Conservation (phyloP, 2,329 filamentous ascomycete genomes). For the Cercospora beticola region DNA sequence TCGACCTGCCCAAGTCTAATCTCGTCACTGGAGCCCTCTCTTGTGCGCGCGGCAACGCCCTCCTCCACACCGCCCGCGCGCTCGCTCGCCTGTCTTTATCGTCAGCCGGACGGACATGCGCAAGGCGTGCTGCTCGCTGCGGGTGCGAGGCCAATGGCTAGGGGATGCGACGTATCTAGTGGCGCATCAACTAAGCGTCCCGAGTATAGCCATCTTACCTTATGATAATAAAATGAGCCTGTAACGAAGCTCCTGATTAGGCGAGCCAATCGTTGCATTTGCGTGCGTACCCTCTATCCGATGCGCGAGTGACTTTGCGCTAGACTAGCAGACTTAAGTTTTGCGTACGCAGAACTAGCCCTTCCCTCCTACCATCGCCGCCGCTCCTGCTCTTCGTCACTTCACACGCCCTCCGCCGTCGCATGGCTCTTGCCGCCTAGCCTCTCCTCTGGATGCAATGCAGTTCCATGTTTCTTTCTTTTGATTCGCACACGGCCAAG, state of each 20-base stretch:
- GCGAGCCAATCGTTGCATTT: neutral
- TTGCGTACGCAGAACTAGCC: neutral
- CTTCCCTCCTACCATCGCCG: neutral
- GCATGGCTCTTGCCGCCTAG: constrained; percentile 3
- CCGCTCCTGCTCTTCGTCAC: neutral
- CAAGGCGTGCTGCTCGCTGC: neutral
- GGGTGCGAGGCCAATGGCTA: neutral
- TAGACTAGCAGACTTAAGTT: constrained; percentile 2
- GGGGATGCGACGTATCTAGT: neutral
- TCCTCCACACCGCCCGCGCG: neutral
- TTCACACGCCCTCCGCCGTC: neutral
- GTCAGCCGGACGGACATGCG: neutral
- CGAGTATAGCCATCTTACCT: neutral
- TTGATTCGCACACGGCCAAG: constrained; percentile 7
- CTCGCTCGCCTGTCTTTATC: neutral
- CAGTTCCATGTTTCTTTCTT: constrained; percentile 8
- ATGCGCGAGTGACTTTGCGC: neutral
- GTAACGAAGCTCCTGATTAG: neutral
- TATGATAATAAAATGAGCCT: constrained; percentile 3
- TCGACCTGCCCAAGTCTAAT: neutral
- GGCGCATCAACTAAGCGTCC: neutral
- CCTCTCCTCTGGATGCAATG: neutral
- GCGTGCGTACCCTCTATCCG: neutral
- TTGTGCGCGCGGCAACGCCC: neutral
- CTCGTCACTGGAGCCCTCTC: neutral